phyloP scores from a whole-genome alignment of 768 basidiomycete species.

The Chiua virens region DNA sequence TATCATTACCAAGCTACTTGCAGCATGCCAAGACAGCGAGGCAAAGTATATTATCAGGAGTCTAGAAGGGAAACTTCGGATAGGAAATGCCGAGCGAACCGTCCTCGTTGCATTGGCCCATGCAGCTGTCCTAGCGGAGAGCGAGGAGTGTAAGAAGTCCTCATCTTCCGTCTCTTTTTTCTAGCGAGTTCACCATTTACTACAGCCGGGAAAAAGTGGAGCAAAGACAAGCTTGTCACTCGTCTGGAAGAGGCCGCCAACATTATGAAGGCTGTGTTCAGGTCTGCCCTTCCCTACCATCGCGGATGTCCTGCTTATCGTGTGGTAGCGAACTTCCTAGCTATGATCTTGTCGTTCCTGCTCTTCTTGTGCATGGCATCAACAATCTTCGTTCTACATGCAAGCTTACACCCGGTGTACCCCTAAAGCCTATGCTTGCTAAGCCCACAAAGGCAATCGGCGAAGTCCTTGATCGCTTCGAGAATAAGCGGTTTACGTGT shows the following conservation, averaged over 20 bases:
- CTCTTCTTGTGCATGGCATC: conserved; percentile 78
- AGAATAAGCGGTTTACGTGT: conserved; percentile 93
- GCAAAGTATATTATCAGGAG: conserved; percentile 97
- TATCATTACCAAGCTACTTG: conserved; percentile 91
- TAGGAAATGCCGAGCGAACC: conserved; percentile 95
- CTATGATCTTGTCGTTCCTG: conserved; percentile 91
- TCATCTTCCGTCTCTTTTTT: neutral
- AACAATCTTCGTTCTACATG: conserved; percentile 68
- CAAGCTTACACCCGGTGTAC: conserved; percentile 93
- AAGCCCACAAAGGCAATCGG: conserved; percentile 99
- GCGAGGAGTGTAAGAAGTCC: conserved; percentile 51
- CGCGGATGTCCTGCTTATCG: conserved; percentile 1
- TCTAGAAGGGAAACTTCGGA: conserved; percentile 94
- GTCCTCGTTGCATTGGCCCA: conserved; percentile 94
- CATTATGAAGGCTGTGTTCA: conserved; percentile 88
- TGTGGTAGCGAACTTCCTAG: conserved; percentile 81
- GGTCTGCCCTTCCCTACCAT: conserved; percentile 45
- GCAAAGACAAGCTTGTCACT: conserved; percentile 65
- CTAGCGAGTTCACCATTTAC: neutral
- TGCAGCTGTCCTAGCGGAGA: conserved; percentile 81
- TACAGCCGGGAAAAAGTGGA: conserved; percentile 72
- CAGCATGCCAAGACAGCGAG: conserved; percentile 87
- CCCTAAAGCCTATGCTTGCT: conserved; percentile 97
- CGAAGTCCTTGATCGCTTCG: conserved; percentile 95
- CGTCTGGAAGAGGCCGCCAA: conserved; percentile 76